Percentiles rank a stretch among this genome's conserved stretches.
Conservation (phyloP, 2,329 filamentous ascomycete species). For the Chalaropsis ovoidea region DNA sequence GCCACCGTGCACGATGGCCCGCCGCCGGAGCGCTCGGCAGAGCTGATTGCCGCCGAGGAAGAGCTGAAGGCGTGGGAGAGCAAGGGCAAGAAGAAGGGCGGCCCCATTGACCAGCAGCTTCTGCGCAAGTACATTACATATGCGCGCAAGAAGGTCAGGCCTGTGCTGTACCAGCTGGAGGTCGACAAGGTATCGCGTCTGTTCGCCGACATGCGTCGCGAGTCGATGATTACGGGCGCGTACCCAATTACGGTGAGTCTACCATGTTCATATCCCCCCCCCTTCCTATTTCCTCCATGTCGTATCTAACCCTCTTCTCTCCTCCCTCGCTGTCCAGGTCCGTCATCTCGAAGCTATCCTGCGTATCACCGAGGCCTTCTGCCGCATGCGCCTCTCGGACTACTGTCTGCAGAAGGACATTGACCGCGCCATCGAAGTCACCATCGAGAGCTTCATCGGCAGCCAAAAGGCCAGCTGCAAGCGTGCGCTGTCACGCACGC, state of each 20-base stretch:
- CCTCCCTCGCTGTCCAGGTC: slow-evolving; percentile 47
- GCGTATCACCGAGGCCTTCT: slow-evolving; percentile 87
- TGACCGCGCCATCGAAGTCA: slow-evolving; percentile 92
- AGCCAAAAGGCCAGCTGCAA: slow-evolving; percentile 97
- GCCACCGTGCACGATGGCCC: slow-evolving; percentile 17
- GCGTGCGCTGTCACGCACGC: slow-evolving; percentile 85
- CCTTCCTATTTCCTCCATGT: slow-evolving; percentile 27
- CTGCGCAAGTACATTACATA: slow-evolving; percentile 96
- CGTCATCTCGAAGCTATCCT: slow-evolving; percentile 97
- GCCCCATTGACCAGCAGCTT: slow-evolving; percentile 80
- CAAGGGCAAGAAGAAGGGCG: slow-evolving; percentile 36
- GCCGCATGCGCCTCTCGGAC: slow-evolving; percentile 94
- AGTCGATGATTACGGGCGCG: slow-evolving; percentile 84
- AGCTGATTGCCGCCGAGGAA: slow-evolving; percentile 29
- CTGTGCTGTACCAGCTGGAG: slow-evolving; percentile 94
- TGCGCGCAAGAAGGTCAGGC: slow-evolving; percentile 75
- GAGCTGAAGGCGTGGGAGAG: slow-evolving; percentile 32
- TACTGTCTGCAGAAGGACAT: slow-evolving; percentile 87
- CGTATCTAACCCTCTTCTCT: slow-evolving; percentile 11
- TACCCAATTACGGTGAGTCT: slow-evolving; percentile 95
- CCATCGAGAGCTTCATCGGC: slow-evolving; percentile 89
- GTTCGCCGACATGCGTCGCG: slow-evolving; percentile 91
- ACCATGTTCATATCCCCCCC: not conserved
- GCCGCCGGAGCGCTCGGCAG: slow-evolving; percentile 38
- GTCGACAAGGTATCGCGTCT: slow-evolving; percentile 91